Conservation (phyloP, 106 monocot species). For the Posidonia australis region DNA sequence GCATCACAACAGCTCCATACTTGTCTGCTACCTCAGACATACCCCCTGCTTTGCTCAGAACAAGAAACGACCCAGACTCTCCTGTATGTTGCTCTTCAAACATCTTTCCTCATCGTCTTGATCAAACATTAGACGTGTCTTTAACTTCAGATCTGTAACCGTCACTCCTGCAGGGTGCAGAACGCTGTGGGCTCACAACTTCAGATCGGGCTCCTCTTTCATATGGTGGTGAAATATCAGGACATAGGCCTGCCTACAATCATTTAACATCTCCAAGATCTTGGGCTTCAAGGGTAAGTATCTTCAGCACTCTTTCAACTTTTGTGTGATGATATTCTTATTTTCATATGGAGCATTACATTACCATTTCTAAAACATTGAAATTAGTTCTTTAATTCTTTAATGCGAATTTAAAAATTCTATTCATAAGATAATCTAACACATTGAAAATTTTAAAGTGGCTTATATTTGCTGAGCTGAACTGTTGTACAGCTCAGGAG, state of each 20-base stretch:
- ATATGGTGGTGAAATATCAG: constrained; percentile 26
- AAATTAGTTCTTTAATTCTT: too few species aligned
- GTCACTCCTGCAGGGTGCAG: constrained; percentile 15
- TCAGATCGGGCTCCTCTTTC: constrained; percentile 30
- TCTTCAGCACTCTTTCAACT: background rate
- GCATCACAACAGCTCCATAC: constrained; percentile 18
- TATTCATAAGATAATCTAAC: too few species aligned
- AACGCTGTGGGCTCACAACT: constrained; percentile 5
- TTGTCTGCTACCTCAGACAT: constrained; percentile 13
- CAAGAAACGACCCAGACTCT: constrained; percentile 40
- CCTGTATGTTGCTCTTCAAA: constrained; percentile 14
- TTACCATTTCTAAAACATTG: too few species aligned
- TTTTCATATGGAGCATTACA: background rate
- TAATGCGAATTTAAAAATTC: too few species aligned
- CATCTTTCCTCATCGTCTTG: constrained; percentile 23
- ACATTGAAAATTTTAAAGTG: too few species aligned
- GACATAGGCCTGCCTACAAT: constrained; percentile 18
- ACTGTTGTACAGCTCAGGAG: background rate
- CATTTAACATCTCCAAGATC: constrained; percentile 15
- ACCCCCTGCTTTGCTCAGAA: constrained; percentile 12
- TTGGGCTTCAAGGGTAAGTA: constrained; percentile 4
- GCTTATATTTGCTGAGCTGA: background rate
- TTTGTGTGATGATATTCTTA: background rate
- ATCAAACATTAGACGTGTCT: constrained; percentile 19
- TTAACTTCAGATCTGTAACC: constrained; percentile 7